A percentile compares a stretch with the other conserved stretches of the same genome.
These are phyloP conservation scores for Fomitopsis schrenkii DNA, from an alignment of 1,284 basidiomycete genomes.

Conservation along the genomic window DNA sequence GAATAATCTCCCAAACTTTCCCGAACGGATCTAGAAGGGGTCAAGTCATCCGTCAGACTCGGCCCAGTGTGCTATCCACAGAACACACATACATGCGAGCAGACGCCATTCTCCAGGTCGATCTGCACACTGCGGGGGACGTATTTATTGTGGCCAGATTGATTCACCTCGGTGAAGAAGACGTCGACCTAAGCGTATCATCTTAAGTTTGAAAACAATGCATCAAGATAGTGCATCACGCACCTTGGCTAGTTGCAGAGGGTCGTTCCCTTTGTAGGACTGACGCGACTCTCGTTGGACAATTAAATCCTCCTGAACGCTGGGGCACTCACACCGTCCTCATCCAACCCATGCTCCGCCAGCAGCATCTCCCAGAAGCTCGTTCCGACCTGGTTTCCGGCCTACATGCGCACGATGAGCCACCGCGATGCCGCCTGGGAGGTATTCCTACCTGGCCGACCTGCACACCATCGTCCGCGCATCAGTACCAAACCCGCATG, in stretches of 20 bases:
- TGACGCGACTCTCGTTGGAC: constrained; percentile 14
- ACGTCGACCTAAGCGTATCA: constrained; percentile 51
- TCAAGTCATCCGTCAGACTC: neutral
- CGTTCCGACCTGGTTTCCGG: constrained; percentile 75
- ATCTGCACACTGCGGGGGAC: constrained; percentile 94
- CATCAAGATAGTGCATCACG: constrained; percentile 11
- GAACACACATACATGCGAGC: constrained; percentile 56
- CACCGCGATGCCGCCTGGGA: neutral
- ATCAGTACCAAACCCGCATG: neutral
- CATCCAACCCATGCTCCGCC: constrained; percentile 76
- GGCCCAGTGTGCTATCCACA: neutral
- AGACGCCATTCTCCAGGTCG: constrained; percentile 90
- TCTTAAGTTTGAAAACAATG: neutral
- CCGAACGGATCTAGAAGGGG: constrained; percentile 52
- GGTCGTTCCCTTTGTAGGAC: constrained; percentile 47
- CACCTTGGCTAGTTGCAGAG: constrained; percentile 43
- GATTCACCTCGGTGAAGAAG: constrained; percentile 66
- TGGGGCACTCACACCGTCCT: constrained; percentile 53
- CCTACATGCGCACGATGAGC: constrained; percentile 32
- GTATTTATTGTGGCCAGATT: constrained; percentile 54
- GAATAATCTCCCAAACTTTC: constrained; percentile 73
- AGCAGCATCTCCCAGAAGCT: constrained; percentile 76
- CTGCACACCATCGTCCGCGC: constrained; percentile 28
- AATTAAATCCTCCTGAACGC: constrained; percentile 1
- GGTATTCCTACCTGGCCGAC: constrained; percentile 47